phyloP scores from a whole-genome alignment of 148 eudicot species.

The Spergularia bocconei region DNA sequence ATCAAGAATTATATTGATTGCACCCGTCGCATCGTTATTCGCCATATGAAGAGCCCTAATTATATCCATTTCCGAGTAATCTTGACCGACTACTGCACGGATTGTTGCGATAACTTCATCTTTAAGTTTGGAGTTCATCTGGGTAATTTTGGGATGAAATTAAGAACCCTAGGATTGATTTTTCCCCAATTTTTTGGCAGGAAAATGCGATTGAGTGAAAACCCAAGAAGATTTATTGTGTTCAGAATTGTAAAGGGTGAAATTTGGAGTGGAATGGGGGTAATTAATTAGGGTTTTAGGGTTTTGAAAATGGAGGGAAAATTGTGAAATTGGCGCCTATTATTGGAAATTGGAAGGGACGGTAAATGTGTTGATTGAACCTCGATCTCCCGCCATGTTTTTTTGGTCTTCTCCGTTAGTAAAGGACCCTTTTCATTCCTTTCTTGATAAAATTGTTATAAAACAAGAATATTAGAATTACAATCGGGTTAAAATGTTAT shows the following conservation, averaged over 20 bases:
- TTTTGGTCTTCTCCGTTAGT: background rate
- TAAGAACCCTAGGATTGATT: slow-evolving; percentile 27
- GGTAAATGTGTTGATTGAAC: background rate
- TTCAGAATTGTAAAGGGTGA: background rate
- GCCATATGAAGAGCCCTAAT: slow-evolving; percentile 96
- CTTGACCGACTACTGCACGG: slow-evolving; percentile 69
- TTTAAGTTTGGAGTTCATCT: slow-evolving; percentile 60
- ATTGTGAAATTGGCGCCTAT: slow-evolving; percentile 21
- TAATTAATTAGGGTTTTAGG: slow-evolving; percentile 14
- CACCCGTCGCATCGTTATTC: slow-evolving; percentile 77
- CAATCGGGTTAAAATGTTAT: no score
- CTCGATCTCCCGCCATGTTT: slow-evolving; percentile 23
- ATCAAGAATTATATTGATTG: slow-evolving; percentile 85
- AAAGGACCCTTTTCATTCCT: no score
- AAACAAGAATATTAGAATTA: no score
- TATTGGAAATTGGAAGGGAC: slow-evolving; percentile 17
- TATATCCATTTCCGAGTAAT: slow-evolving; percentile 80
- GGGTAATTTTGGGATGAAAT: background rate
- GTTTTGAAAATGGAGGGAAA: slow-evolving; percentile 20
- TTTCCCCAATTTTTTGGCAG: background rate
- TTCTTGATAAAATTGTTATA: no score
- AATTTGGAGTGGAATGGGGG: background rate
- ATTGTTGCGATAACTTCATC: slow-evolving; percentile 62
- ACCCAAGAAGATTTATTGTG: background rate
- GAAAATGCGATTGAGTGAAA: background rate